A percentile compares a stretch with the other conserved stretches of the same genome.
Conservation (phyloP, 345 rosid species). For the Citrus glauca region DNA sequence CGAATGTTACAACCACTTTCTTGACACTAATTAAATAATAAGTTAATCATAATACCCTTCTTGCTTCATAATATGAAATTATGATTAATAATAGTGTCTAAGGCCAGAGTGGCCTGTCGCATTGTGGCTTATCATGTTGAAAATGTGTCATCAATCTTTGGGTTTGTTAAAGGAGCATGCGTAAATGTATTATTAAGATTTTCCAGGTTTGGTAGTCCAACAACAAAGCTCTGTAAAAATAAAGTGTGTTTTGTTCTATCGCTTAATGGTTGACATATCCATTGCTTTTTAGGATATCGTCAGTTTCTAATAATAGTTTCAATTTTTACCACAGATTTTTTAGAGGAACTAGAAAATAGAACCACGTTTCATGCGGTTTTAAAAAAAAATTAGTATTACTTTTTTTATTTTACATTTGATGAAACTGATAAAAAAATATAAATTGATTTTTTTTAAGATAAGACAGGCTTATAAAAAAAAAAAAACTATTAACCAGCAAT, state of each 20-base stretch:
- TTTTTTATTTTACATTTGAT: too few relatives aligned
- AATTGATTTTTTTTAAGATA: too few relatives aligned
- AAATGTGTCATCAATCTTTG: not conserved
- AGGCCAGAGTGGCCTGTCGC: not conserved
- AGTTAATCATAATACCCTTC: not conserved
- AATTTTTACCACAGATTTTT: too few relatives aligned
- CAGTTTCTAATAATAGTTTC: too few relatives aligned
- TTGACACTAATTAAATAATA: not conserved
- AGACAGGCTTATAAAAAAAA: too few relatives aligned
- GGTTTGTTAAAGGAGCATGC: not conserved
- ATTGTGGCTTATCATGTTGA: not conserved
- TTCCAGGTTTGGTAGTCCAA: constrained; percentile 7
- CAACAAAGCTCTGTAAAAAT: not conserved
- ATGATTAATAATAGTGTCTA: not conserved
- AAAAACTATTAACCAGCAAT: too few relatives aligned
- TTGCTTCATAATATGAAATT: not conserved
- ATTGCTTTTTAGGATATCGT: too few relatives aligned
- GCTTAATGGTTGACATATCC: too few relatives aligned
- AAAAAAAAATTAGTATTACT: too few relatives aligned
- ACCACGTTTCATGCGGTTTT: too few relatives aligned
- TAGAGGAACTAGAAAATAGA: too few relatives aligned
- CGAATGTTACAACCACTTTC: not conserved
- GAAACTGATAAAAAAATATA: too few relatives aligned
- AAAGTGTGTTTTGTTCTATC: not conserved
- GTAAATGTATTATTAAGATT: not conserved